Conservation (phyloP, 2,329 filamentous ascomycete genomes). For the Colletotrichum sp. region DNA sequence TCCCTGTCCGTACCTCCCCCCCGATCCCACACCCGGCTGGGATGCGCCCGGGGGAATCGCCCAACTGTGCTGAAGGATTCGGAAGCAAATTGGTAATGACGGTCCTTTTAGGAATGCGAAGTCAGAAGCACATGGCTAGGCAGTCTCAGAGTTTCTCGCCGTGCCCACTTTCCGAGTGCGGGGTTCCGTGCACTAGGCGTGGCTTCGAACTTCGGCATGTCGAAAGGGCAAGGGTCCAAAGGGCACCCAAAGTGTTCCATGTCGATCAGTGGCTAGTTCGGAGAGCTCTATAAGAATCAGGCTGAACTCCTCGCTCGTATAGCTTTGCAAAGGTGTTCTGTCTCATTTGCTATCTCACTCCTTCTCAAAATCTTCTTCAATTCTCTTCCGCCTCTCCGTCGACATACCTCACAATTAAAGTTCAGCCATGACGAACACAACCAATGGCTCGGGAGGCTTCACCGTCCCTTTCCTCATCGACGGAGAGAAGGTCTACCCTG, state of each 20-base stretch:
- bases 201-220: slow-evolving; percentile 13
- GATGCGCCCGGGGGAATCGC: not conserved
- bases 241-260: not conserved
- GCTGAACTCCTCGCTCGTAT: not conserved
- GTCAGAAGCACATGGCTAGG: not conserved
- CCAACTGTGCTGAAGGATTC: not conserved
- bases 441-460: not conserved
- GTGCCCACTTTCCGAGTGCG: slow-evolving; percentile 17
- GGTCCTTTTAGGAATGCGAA: not conserved
- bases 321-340: accelerated
- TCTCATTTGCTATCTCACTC: not conserved
- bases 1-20: not conserved
- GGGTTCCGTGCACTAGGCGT: slow-evolving; percentile 15
- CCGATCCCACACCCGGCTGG: not conserved
- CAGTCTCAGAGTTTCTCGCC: slow-evolving; percentile 1
- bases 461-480: slow-evolving; percentile 47
- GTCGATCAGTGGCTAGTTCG: not conserved
- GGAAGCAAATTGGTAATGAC: not conserved
- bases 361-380: not conserved
- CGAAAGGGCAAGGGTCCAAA: slow-evolving; percentile 3
- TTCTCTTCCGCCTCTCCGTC: not conserved
- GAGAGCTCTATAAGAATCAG: not conserved
- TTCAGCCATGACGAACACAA: not conserved
- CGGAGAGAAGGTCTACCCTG: slow-evolving; percentile 49
- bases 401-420: not conserved